phyloP scores from a whole-genome alignment of 2,329 filamentous ascomycete species.

The Uncinocarpus reesii region DNA sequence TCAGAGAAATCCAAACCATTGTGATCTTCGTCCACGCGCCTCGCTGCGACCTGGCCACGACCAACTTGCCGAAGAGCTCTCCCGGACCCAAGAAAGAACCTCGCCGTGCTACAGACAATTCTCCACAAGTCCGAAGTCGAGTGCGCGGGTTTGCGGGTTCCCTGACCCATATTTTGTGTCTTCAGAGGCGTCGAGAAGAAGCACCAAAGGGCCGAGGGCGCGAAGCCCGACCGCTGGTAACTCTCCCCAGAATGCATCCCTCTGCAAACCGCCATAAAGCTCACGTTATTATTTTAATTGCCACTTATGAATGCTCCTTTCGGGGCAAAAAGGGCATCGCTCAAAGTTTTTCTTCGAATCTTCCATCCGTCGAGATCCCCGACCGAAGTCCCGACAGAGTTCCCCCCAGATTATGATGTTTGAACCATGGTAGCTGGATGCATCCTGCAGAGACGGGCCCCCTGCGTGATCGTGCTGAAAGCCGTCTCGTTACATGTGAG shows the following conservation, averaged over 20 bases:
- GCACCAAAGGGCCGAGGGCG: too few species aligned
- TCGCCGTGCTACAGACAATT: not conserved
- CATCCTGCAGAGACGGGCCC: too few species aligned
- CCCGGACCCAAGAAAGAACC: not conserved
- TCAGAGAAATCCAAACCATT: too few species aligned
- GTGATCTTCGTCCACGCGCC: too few species aligned
- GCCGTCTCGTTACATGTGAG: not conserved
- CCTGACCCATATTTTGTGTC: not conserved
- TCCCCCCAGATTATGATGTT: not conserved
- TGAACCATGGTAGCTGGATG: not conserved
- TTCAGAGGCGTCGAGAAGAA: too few species aligned
- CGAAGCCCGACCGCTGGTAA: too few species aligned
- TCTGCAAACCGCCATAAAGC: too few species aligned
- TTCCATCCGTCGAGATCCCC: not conserved
- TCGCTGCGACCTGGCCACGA: not conserved
- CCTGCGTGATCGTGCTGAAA: not conserved
- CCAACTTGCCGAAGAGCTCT: not conserved
- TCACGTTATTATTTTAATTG: not conserved
- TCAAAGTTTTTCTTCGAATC: not conserved
- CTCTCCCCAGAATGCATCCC: too few species aligned
- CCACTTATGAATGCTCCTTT: not conserved
- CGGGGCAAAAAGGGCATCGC: not conserved
- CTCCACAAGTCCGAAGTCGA: not conserved
- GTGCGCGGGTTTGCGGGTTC: not conserved
- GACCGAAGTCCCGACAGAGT: not conserved